Evolutionary conservation across 73 alveolate genomes (phyloP).

Genomic region (Paramecium octaurelia): DNA sequence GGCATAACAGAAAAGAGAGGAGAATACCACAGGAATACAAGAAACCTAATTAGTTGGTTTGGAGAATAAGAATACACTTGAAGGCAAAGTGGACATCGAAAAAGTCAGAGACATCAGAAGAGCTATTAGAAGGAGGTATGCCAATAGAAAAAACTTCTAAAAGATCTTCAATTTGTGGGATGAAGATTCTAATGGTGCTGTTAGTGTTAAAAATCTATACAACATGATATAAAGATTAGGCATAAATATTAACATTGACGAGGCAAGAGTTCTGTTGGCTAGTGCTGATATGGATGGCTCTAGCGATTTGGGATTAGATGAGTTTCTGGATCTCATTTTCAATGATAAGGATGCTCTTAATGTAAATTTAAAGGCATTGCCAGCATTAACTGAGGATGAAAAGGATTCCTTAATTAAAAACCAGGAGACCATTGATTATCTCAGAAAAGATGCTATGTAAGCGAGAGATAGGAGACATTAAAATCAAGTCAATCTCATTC

Average conservation of each 20-base stretch:
- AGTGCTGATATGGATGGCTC: conserved; percentile 88
- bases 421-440: conserved; percentile 50
- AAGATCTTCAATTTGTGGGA: conserved; percentile 93
- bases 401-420: conserved; percentile 11
- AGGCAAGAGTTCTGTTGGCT: conserved; percentile 86
- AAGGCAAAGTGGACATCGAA: conserved; percentile 90
- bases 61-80: conserved; percentile 77
- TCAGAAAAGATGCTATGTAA: conserved; percentile 59
- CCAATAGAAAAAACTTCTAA: conserved; percentile 82
- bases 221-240: conserved; percentile 91
- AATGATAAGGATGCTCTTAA: conserved; percentile 69
- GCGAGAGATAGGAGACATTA: conserved; percentile 59
- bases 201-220: conserved; percentile 78
- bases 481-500: conserved; percentile 51
- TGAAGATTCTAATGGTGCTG: conserved; percentile 72
- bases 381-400: conserved; percentile 59
- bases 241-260: conserved; percentile 88
- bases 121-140: conserved; percentile 91
- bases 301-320: conserved; percentile 80
- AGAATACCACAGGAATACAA: conserved; percentile 73
- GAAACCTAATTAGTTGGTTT: conserved; percentile 86
- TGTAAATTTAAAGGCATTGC: conserved; percentile 69
- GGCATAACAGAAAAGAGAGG: conserved; percentile 45
- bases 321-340: conserved; percentile 88
- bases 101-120: conserved; percentile 91